These are phyloP conservation scores for Russula abietina DNA, from an alignment of 768 basidiomycete species.

Conservation along the genomic window DNA sequence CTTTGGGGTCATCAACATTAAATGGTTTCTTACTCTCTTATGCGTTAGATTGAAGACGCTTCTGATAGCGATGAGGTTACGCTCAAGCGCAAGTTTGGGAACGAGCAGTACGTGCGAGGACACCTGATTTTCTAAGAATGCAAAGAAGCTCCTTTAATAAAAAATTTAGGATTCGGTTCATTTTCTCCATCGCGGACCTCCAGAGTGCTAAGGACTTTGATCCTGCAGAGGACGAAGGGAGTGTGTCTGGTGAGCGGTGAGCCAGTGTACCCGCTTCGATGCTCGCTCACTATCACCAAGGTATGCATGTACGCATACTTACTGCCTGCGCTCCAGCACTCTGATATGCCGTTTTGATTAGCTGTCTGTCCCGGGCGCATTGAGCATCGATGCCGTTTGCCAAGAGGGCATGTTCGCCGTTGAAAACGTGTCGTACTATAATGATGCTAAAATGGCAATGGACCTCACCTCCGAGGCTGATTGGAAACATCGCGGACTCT, in stretches of 20 bases:
- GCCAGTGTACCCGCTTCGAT: slow-evolving; percentile 64
- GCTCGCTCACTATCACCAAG: slow-evolving; percentile 82
- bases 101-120: slow-evolving; percentile 63
- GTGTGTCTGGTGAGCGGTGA: slow-evolving; percentile 33
- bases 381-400: slow-evolving; percentile 72
- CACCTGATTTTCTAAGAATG: neutral
- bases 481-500: slow-evolving; percentile 87
- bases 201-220: slow-evolving; percentile 42
- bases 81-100: slow-evolving; percentile 79
- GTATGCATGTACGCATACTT: slow-evolving; percentile 31
- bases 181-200: slow-evolving; percentile 91
- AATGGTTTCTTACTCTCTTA: neutral
- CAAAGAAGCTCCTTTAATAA: too few species aligned
- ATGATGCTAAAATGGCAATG: slow-evolving; percentile 61
- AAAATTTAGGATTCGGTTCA: slow-evolving; percentile 63
- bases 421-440: slow-evolving; percentile 86
- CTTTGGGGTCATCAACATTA: neutral
- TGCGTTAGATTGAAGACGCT: slow-evolving; percentile 57
- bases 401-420: slow-evolving; percentile 79
- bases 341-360: slow-evolving; percentile 27
- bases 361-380: slow-evolving; percentile 52
- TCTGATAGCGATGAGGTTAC: slow-evolving; percentile 75
- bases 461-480: slow-evolving; percentile 84
- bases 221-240: slow-evolving; percentile 38
- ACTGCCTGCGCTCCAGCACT: neutral